These are phyloP conservation scores for Coniophora puteana DNA, from an alignment of 1,284 basidiomycete genomes.

Conservation along the genomic window DNA sequence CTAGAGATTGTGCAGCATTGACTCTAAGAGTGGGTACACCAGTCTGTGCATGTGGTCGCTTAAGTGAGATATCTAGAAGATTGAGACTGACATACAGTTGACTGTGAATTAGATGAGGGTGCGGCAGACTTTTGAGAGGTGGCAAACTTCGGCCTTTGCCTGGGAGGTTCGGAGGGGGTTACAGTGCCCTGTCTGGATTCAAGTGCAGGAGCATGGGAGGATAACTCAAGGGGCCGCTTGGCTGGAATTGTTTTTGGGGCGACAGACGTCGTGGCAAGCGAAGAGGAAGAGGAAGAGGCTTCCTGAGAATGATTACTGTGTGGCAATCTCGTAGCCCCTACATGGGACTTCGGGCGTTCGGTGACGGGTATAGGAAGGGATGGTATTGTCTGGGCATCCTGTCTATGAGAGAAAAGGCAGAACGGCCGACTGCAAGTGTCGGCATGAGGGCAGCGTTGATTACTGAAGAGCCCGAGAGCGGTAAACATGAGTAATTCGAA, in stretches of 20 bases:
- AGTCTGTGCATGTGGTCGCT: conserved; percentile 32
- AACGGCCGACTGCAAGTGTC: conserved; percentile 41
- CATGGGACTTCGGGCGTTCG: too few species aligned
- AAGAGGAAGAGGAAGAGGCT: not conserved
- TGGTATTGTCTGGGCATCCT: conserved; percentile 32
- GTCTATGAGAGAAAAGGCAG: conserved; percentile 65
- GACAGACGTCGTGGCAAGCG: conserved; percentile 6
- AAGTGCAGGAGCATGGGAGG: conserved; percentile 16
- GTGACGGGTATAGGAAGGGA: conserved; percentile 37
- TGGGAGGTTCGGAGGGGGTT: conserved; percentile 42
- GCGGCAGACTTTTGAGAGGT: conserved; percentile 35
- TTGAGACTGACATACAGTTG: conserved; percentile 28
- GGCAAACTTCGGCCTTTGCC: conserved; percentile 56
- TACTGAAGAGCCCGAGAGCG: conserved; percentile 52
- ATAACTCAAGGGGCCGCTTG: conserved; percentile 26
- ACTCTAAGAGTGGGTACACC: conserved; percentile 66
- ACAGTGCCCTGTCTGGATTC: conserved; percentile 6
- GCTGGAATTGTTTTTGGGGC: conserved; percentile 3
- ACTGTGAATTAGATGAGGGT: conserved; percentile 35
- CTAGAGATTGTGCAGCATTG: conserved; percentile 59
- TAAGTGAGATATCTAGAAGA: not conserved
- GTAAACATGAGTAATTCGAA: conserved; percentile 75
- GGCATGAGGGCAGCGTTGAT: conserved; percentile 59
- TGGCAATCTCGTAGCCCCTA: too few species aligned
- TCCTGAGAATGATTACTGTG: conserved; percentile 8